Evolutionary conservation across 1,139 yeast genomes (phyloP), one percentile per base, ranked within the genome.

Genomic region (Blastobotrys malaysiensis): DNA sequence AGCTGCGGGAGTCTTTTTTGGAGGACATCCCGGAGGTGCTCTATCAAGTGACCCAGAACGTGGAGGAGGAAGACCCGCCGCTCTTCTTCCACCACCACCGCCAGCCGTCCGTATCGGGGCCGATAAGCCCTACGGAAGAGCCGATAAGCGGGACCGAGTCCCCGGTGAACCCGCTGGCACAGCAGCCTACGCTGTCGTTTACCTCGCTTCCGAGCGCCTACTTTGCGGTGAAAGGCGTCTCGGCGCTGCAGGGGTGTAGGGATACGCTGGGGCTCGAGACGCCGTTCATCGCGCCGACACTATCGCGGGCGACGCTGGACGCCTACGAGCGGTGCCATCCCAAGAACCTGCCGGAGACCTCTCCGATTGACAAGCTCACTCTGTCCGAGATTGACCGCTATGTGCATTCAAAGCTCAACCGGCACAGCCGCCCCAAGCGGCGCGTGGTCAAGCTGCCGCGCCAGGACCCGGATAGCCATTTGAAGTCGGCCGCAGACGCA

Each of bases 1-100:
- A 85, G 65, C 81, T 87, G 48, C 70, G 88, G 55, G 93, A 85
- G 58, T 73, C 87, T 56, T 85, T 87, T 67, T 74, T 88, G 61
- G 95, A 87, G 66, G 85, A 88, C 50, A 75, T 87, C 51, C 95
- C 95, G 2, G 85, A 87, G 21, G 78, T 86, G 49, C 74, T 87
- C 43, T 88, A 87, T 70, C 82, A 85, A 63, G 75, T 84, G 46
- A 62, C 61, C 44, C 64, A 61, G 50, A 45, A 49, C 5, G 21
- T 49, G 13, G 26, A 49, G 31, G 46, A 26, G 16, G 31, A 46
- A 22, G 52, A 46, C 14, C 43, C 43, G 9, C 36, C 22, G 16
- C n/a, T 46, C 13, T 19, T 46, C 16, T 48, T 50, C 3, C 49
- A 49, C 46, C 43, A 24, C 16, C 39, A 31, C 7, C 39, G 39